Conservation (phyloP, 2,329 filamentous ascomycete genomes). For the Erysiphe pulchra region DNA sequence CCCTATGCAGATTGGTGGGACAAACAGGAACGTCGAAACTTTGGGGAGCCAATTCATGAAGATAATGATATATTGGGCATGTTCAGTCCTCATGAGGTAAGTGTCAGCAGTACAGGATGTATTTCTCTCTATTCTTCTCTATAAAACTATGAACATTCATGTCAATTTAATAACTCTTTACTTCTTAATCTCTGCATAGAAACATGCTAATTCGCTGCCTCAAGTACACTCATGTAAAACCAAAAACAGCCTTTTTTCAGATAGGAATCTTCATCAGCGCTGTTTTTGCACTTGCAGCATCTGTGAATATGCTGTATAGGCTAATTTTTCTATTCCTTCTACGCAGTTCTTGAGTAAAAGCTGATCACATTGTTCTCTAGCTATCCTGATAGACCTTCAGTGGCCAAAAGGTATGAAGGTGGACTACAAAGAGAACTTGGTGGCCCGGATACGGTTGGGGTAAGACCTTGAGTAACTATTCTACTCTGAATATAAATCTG, state of each 20-base stretch:
- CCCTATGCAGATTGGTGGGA: slow-evolving; percentile 93
- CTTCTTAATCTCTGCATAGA: too few species aligned
- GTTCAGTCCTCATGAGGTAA: slow-evolving; percentile 49
- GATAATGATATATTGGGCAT: slow-evolving; percentile 84
- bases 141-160: too few species aligned
- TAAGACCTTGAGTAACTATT: slow-evolving; percentile 18
- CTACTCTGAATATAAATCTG: slow-evolving; percentile 2
- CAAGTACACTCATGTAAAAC: slow-evolving; percentile 50
- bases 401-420: slow-evolving; percentile 43
- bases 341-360: not conserved
- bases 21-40: slow-evolving; percentile 90
- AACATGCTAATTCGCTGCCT: not conserved
- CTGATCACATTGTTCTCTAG: not conserved
- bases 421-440: slow-evolving; percentile 47
- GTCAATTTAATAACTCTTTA: too few species aligned
- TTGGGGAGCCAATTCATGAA: slow-evolving; percentile 86
- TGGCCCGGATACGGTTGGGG: slow-evolving; percentile 37
- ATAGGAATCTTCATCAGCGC: slow-evolving; percentile 38
- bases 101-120: not conserved
- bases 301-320: slow-evolving; percentile 32
- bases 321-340: not conserved
- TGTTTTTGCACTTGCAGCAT: slow-evolving; percentile 37
- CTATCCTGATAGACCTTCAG: slow-evolving; percentile 43
- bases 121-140: too few species aligned
- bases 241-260: slow-evolving; percentile 43